Base-by-base conservation (phyloP, 805 yeast species). In the Nakazawaea anatomiae region DNA sequence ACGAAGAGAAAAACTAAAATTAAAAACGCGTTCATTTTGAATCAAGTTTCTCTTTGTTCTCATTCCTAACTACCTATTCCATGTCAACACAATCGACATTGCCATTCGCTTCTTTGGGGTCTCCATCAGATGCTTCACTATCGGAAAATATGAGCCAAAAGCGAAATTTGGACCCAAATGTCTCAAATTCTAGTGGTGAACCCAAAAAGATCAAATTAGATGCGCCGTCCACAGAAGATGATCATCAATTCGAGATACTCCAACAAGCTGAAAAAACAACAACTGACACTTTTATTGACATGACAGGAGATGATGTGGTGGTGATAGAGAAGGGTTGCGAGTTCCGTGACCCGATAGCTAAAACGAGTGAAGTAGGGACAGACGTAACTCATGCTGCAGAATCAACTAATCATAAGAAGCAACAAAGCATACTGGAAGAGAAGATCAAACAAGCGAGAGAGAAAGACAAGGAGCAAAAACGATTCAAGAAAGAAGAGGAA, bases 401-500 rank as follows among this genome's bases (percentile, higher is more conserved):
- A 30, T 10, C 39, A 35, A 48, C 51, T 3, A 36, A 38, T 30
- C 48, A 42, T 40, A 41, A 46, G n/a, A 30, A 35, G 25, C 36
- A 46, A 27, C 40, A 47, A 44, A 39, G 25, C 4, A 12, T 14
- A 5, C 32, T 28, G 30, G 48, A 41, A 11, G 36, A 44, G 27
- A 44, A 44, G 12, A 18, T 44, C 42, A 62, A 60, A 50, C 42
- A 42, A 36, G 48, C 64, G 60, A 57, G 67, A 60, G 57, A 62
- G 58, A 60, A 53, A 51, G 57, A 58, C 47, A 57, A 57, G 42
- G 58, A 58, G 34, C 62, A 64, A 31, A 64, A 66, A 55, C 67
- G 66, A 54, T 64, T 64, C 48, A 65, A 68, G 41, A 69, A 69
- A 52, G 62, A 62, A 34, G 59, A 67, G 48, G 69, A 68, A 39